These are phyloP conservation scores for Morella rubra DNA, from an alignment of 306 rosid species.

Conservation along the genomic window DNA sequence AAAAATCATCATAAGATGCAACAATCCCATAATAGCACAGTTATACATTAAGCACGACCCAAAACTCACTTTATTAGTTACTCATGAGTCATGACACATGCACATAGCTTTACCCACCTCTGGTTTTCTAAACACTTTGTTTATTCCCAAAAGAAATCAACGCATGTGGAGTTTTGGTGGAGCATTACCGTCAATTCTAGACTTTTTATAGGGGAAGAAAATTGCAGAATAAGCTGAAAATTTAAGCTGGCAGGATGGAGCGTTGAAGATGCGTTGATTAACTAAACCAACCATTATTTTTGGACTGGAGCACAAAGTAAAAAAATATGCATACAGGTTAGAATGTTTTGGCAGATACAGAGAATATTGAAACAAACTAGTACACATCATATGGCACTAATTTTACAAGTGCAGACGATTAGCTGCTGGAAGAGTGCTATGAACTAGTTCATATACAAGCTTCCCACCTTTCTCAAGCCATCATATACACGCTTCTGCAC, in stretches of 20 bases:
- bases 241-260: conserved; percentile 13
- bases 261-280: neutral
- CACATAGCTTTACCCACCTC: conserved; percentile 26
- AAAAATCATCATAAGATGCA: conserved; percentile 18
- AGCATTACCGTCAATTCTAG: conserved; percentile 39
- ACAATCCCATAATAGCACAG: neutral
- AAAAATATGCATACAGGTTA: neutral
- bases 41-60: conserved; percentile 19
- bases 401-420: conserved; percentile 11
- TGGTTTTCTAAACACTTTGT: conserved; percentile 19
- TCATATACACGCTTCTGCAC: neutral
- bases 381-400: neutral
- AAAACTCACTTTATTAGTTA: conserved; percentile 21
- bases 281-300: conserved; percentile 12
- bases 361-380: neutral
- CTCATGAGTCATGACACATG: conserved; percentile 18
- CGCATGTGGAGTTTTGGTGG: conserved; percentile 29
- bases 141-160: conserved; percentile 11
- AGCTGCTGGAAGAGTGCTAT: neutral
- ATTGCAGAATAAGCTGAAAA: neutral
- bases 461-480: neutral
- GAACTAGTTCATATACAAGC: neutral
- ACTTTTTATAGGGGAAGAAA: conserved; percentile 26
- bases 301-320: conserved; percentile 7
- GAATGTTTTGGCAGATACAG: neutral